Conservation (phyloP, 1,284 basidiomycete genomes). For the Sphagnurus paluster region DNA sequence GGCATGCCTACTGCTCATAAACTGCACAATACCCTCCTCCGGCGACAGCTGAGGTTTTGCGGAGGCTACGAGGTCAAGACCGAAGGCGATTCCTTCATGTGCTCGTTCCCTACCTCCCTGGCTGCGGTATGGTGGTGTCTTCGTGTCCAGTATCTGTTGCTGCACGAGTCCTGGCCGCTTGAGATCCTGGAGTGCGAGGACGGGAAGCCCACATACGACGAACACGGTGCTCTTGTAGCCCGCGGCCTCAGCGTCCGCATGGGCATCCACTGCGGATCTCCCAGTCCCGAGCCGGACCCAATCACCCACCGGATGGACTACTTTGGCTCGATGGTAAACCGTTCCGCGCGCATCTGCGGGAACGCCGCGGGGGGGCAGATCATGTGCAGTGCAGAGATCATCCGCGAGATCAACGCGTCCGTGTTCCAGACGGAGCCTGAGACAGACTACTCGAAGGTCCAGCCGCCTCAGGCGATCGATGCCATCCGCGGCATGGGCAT, state of each 20-base stretch:
- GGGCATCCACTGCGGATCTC: constrained; percentile 94
- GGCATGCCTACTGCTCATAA: constrained; percentile 97
- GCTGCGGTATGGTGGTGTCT: constrained; percentile 93
- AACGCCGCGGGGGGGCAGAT: constrained; percentile 94
- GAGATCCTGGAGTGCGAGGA: constrained; percentile 95
- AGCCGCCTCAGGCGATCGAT: constrained; percentile 62
- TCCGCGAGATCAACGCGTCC: constrained; percentile 77
- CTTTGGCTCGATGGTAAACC: constrained; percentile 93
- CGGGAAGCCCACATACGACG: constrained; percentile 80
- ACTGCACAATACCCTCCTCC: constrained; percentile 87
- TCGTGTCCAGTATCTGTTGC: constrained; percentile 83
- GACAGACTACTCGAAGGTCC: constrained; percentile 57
- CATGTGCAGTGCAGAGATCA: constrained; percentile 88
- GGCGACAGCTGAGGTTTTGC: constrained; percentile 86
- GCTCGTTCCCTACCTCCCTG: constrained; percentile 90
- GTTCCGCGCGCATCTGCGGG: constrained; percentile 84
- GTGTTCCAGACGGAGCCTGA: constrained; percentile 55
- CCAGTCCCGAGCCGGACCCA: constrained; percentile 92
- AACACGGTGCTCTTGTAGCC: constrained; percentile 71
- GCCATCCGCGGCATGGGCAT: constrained; percentile 78
- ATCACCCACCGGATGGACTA: constrained; percentile 98
- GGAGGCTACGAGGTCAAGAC: constrained; percentile 99
- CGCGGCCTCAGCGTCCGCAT: constrained; percentile 94
- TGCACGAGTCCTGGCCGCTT: constrained; percentile 90
- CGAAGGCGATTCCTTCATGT: constrained; percentile 99